Base-by-base conservation (phyloP, 1,139 yeast species). In the Pichia sp. region DNA sequence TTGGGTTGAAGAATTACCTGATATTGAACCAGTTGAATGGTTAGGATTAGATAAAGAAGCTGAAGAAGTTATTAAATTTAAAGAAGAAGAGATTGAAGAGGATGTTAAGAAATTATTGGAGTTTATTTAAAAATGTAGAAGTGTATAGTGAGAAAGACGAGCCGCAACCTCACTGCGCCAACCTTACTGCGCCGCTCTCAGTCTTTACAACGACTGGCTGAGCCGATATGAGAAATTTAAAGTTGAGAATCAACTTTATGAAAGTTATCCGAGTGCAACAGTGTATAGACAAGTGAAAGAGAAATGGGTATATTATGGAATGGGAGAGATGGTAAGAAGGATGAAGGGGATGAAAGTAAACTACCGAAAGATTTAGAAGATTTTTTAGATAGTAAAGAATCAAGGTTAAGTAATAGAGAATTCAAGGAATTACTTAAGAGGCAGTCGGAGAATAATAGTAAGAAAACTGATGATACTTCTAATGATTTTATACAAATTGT, bases 21-120 rank as follows among this genome's bases (percentile, higher is more conserved):
- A 68, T n/a, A 52, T 66, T 11, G 73, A 74, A 33, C 80, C 86
- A 1, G 66, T 81, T 24, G 58, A 65, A 2, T 84, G 93, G 91
- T 58, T 82, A 15, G 83, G 79, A 0, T 61, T 84, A 31, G 66
- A 68, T 2, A 66, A 60, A 2, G 74, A 70, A 28, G 53, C 42
- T 5, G 34, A 15, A 8, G 15, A 18, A 51, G 32, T 21, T 10
- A 7, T 17, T 17, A 12, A 30, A 30, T 15, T 30, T 8, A 21
- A 30, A 9, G 21, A 17, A 30, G 21, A 4, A 9, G 32, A 30
- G n/a, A 18, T 17, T 30, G n/a, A 18, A 8, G 7, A 18, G 11
- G n/a, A 14, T 5, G 7, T 18, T 5, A 7, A 14, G 8, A 8
- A 4, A 2, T 30, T 17, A 17, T 18, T 17, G 18, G 21, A 22